Conservation (phyloP, 768 basidiomycete species). For the Lactifluus subvellereus region DNA sequence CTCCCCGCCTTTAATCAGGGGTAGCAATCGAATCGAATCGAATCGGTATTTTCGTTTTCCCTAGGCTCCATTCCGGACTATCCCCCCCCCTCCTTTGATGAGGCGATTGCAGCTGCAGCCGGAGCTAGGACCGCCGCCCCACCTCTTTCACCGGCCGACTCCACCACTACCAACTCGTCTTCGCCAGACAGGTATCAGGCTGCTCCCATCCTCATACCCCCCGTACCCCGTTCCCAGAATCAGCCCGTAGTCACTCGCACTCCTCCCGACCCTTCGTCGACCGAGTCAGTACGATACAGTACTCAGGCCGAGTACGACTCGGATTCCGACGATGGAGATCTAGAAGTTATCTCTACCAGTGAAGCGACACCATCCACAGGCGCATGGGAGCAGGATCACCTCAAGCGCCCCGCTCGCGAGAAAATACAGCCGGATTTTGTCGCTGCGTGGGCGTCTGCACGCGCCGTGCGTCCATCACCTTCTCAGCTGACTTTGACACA, state of each 20-base stretch:
- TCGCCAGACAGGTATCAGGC: conserved; percentile 14
- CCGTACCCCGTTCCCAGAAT: conserved; percentile 15
- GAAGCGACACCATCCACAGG: conserved; percentile 14
- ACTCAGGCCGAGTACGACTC: conserved; percentile 25
- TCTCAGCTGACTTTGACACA: conserved; percentile 22
- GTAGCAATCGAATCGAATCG: conserved; percentile 2
- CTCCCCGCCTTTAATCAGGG: not conserved
- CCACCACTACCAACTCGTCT: conserved; percentile 12
- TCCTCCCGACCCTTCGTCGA: conserved; percentile 2
- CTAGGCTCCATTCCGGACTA: conserved; percentile 46
- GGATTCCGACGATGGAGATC: conserved; percentile 20
- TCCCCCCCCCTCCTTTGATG: conserved; percentile 71
- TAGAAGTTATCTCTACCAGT: conserved; percentile 23
- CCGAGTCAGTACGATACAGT: conserved; percentile 22
- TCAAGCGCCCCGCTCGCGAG: conserved; percentile 1
- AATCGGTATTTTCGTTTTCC: conserved; percentile 3
- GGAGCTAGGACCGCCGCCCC: conserved; percentile 11
- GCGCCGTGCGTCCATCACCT: conserved; percentile 13
- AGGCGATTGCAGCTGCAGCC: conserved; percentile 40
- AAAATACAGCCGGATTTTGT: not conserved
- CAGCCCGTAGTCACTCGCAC: conserved; percentile 14
- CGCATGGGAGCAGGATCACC: conserved; percentile 16
- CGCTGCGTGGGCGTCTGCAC: conserved; percentile 2
- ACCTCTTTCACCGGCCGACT: conserved; percentile 15
- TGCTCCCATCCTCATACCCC: conserved; percentile 22